phyloP scores from a whole-genome alignment of 768 basidiomycete genomes.

The Boletus pseudo-olivaceus region DNA sequence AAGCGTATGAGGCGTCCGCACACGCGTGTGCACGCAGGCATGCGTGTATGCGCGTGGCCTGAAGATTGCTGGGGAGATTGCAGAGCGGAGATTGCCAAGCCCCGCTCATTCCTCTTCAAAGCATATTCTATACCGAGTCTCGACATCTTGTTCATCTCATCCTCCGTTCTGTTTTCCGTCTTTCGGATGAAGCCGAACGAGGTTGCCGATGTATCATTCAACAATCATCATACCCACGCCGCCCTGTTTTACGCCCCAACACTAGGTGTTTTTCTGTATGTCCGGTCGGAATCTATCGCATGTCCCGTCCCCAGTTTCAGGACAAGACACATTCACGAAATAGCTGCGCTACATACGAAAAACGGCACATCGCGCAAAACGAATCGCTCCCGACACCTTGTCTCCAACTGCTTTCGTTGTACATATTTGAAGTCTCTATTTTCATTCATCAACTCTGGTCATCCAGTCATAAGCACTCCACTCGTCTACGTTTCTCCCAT shows the following conservation, averaged over 20 bases:
- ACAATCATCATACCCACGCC: not conserved
- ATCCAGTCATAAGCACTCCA: not conserved
- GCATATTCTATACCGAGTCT: not conserved
- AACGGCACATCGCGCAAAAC: not conserved
- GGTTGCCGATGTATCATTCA: not conserved
- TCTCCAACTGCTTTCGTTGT: constrained; percentile 1
- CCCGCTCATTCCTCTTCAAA: constrained; percentile 10
- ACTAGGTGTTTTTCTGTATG: not conserved
- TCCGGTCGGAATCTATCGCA: not conserved
- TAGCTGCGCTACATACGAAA: not conserved
- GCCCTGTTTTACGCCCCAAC: not conserved
- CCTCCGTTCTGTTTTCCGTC: not conserved
- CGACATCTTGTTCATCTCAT: not conserved
- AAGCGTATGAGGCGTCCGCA: not conserved
- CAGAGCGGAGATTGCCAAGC: constrained; percentile 3
- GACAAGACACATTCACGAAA: not conserved
- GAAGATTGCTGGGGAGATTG: constrained; percentile 3
- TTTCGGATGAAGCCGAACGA: not conserved
- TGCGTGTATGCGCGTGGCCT: not conserved
- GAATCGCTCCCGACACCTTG: not conserved
- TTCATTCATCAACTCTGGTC: not conserved
- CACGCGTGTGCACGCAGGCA: not conserved
- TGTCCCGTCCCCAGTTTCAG: no score
- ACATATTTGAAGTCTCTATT: constrained; percentile 3
- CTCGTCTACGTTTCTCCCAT: not conserved